phyloP scores from a whole-genome alignment of 306 rosid species.

The Glycyrrhiza uralensis region DNA sequence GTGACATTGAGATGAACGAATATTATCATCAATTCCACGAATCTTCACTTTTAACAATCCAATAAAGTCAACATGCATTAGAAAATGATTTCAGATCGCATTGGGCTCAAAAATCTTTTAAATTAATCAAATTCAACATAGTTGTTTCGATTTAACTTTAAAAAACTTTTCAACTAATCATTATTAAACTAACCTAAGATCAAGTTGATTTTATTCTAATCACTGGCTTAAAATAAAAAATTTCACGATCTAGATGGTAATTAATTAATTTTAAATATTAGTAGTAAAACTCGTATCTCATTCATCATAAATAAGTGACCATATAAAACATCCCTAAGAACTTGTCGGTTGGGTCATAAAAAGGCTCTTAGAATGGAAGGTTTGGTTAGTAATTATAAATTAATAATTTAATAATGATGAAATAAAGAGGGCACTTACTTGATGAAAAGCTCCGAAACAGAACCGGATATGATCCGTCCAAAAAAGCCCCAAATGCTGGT shows the following conservation, averaged over 20 bases:
- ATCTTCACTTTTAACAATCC: not conserved
- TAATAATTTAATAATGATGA: too few species aligned
- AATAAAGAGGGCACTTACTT: conserved; percentile 39
- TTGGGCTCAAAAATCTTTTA: too few species aligned
- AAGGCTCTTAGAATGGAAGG: too few species aligned
- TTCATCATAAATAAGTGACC: too few species aligned
- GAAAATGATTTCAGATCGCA: not conserved
- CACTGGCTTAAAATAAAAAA: not conserved
- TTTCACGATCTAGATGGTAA: too few species aligned
- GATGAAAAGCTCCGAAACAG: conserved; percentile 67
- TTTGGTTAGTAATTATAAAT: too few species aligned
- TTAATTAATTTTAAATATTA: too few species aligned
- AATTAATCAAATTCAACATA: too few species aligned
- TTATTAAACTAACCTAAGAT: not conserved
- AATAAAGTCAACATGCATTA: not conserved
- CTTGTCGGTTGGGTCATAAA: too few species aligned
- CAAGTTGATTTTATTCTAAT: not conserved
- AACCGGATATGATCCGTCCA: conserved; percentile 71
- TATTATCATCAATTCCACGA: not conserved
- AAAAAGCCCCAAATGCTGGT: conserved; percentile 80
- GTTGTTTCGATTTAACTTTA: not conserved
- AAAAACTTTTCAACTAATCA: not conserved
- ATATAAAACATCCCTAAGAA: too few species aligned
- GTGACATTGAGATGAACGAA: not conserved
- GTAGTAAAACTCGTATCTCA: too few species aligned